These are phyloP conservation scores for Amanita muscaria DNA, from an alignment of 768 basidiomycete species.

Conservation along the genomic window DNA sequence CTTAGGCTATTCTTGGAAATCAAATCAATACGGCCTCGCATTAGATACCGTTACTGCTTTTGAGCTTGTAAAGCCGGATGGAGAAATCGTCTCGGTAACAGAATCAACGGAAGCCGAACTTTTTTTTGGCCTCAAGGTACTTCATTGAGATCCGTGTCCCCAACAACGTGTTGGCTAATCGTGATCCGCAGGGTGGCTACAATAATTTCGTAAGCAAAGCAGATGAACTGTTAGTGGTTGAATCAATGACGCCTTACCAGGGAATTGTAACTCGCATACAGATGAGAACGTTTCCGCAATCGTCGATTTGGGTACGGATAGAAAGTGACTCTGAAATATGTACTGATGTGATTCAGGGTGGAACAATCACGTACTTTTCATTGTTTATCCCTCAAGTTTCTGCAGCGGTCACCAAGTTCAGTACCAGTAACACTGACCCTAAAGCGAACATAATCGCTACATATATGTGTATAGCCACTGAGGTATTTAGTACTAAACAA, in stretches of 20 bases:
- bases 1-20: slow-evolving; percentile 53
- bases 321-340: background rate
- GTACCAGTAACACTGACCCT: slow-evolving; percentile 35
- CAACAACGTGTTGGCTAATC: background rate
- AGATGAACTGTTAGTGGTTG: background rate
- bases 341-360: slow-evolving; percentile 32
- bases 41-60: slow-evolving; percentile 44
- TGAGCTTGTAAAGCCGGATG: slow-evolving; percentile 51
- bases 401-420: slow-evolving; percentile 33
- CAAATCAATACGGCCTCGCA: slow-evolving; percentile 2
- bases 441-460: slow-evolving; percentile 43
- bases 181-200: slow-evolving; percentile 38
- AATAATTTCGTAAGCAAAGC: slow-evolving; percentile 42
- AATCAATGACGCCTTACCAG: slow-evolving; percentile 13
- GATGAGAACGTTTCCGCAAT: slow-evolving; percentile 44
- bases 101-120: slow-evolving; percentile 25
- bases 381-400: slow-evolving; percentile 17
- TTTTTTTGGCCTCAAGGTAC: slow-evolving; percentile 34
- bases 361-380: slow-evolving; percentile 27
- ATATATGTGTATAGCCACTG: slow-evolving; percentile 28
- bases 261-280: slow-evolving; percentile 56
- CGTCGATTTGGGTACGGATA: slow-evolving; percentile 46
- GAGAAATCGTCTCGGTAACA: slow-evolving; percentile 31
- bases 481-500: slow-evolving; percentile 18
- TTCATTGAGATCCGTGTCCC: background rate